Percentiles rank a stretch among this genome's conserved stretches.
phyloP scores from a whole-genome alignment of 2,329 filamentous ascomycete species.

The Alternaria triticina region DNA sequence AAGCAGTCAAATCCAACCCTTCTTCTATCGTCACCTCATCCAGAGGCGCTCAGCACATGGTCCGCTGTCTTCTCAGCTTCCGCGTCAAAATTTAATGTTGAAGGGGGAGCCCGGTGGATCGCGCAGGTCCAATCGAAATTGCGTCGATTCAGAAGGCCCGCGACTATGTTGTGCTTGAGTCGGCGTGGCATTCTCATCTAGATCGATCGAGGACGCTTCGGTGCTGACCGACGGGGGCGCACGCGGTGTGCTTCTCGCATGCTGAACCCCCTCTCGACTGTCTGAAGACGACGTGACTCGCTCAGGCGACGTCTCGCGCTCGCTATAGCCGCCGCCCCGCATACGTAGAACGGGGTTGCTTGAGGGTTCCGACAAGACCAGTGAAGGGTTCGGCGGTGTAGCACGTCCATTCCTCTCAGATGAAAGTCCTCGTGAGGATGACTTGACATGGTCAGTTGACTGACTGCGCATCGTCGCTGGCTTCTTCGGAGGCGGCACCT shows the following conservation, averaged over 20 bases:
- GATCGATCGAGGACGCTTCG: slow-evolving; percentile 30
- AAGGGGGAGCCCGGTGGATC: slow-evolving; percentile 48
- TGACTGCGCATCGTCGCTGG: slow-evolving; percentile 35
- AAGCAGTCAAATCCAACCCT: slow-evolving; percentile 28
- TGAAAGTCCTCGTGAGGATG: slow-evolving; percentile 37
- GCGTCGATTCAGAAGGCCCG: slow-evolving; percentile 37
- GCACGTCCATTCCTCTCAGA: slow-evolving; percentile 43
- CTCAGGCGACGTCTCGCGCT: slow-evolving; percentile 39
- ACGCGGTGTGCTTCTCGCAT: slow-evolving; percentile 29
- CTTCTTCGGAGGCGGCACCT: slow-evolving; percentile 34
- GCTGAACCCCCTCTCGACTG: slow-evolving; percentile 33
- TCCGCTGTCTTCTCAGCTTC: slow-evolving; percentile 4
- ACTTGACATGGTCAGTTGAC: slow-evolving; percentile 39
- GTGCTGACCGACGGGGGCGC: slow-evolving; percentile 33
- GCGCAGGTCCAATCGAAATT: slow-evolving; percentile 44
- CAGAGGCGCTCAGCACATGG: slow-evolving; percentile 13
- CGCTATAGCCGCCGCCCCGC: slow-evolving; percentile 22
- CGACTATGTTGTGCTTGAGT: slow-evolving; percentile 44
- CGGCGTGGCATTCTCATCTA: slow-evolving; percentile 41
- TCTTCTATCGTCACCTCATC: slow-evolving; percentile 28
- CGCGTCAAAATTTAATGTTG: slow-evolving; percentile 45
- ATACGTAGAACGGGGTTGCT: slow-evolving; percentile 23
- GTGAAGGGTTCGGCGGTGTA: slow-evolving; percentile 37
- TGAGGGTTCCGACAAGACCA: slow-evolving; percentile 32
- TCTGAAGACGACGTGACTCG: slow-evolving; percentile 39